Percentiles rank a stretch among this genome's conserved stretches.
phyloP scores from a whole-genome alignment of 768 basidiomycete species.

The Lactarius akahatsu region DNA sequence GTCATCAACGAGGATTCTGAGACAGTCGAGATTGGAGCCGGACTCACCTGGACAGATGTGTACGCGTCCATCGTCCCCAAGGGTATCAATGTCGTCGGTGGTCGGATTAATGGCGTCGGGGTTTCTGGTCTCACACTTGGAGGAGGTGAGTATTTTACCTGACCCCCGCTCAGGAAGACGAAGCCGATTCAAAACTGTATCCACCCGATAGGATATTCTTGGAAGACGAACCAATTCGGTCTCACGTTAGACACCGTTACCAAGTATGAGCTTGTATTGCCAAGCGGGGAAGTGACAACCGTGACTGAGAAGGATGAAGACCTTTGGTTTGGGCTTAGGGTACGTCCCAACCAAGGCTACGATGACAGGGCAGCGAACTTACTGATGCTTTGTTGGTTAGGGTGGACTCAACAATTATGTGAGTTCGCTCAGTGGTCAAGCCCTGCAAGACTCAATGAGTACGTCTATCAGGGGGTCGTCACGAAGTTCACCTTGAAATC shows the following conservation, averaged over 20 bases:
- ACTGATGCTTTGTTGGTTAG: neutral
- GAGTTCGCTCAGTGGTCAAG: neutral
- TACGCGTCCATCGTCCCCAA: constrained; percentile 29
- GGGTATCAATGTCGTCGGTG: constrained; percentile 32
- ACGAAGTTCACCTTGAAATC: constrained; percentile 22
- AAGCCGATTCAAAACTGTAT: neutral
- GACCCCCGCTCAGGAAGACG: neutral
- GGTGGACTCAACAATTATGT: constrained; percentile 25
- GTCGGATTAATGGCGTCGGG: constrained; percentile 31
- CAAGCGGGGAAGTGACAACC: constrained; percentile 31
- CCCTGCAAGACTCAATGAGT: neutral
- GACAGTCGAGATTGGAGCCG: constrained; percentile 30
- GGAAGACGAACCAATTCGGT: constrained; percentile 38
- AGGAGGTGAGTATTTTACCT: constrained; percentile 24
- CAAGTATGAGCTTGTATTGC: constrained; percentile 34
- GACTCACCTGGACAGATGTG: constrained; percentile 34
- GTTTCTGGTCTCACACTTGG: constrained; percentile 32
- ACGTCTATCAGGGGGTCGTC: constrained; percentile 17
- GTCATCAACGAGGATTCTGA: constrained; percentile 13
- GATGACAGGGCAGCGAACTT: neutral
- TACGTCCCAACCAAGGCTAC: neutral
- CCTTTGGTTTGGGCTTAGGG: constrained; percentile 26
- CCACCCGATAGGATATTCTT: constrained; percentile 34
- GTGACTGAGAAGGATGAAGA: constrained; percentile 20
- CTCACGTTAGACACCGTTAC: constrained; percentile 38